These are phyloP conservation scores for Picea glauca DNA, from an alignment of 75 land plant genomes.

Conservation along the genomic window DNA sequence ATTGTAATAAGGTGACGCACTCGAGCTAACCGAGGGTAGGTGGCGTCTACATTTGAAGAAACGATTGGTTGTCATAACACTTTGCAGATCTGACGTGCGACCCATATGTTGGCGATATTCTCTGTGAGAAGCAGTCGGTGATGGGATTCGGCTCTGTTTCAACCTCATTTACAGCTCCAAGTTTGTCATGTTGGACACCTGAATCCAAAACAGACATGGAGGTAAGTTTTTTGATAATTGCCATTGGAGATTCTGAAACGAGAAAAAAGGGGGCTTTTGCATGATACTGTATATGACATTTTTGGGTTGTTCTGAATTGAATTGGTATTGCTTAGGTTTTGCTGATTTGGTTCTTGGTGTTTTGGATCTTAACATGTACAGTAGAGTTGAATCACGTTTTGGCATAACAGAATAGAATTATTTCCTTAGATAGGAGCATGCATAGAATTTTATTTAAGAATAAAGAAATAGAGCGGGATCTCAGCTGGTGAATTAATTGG, in stretches of 20 bases:
- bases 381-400: too few species aligned
- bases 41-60: too few species aligned
- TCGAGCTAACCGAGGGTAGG: too few species aligned
- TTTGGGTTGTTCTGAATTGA: neutral
- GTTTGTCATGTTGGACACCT: neutral
- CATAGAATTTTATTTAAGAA: neutral
- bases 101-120: too few species aligned
- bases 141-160: too few species aligned
- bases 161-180: too few species aligned
- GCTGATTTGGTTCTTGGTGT: neutral
- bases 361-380: neutral
- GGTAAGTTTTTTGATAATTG: neutral
- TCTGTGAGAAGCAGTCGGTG: too few species aligned
- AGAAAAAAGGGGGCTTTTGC: neutral
- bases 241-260: too few species aligned
- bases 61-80: too few species aligned
- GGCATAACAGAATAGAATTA: too few species aligned
- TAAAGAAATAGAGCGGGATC: neutral
- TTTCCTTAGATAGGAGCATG: neutral
- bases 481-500: neutral
- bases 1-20: too few species aligned
- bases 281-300: neutral
- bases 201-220: neutral
- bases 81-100: too few species aligned
- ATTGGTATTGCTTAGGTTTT: neutral